Percentiles rank a stretch among this genome's conserved stretches.
Conservation (phyloP, 2,329 filamentous ascomycete genomes). For the Colletotrichum cordylinicola region DNA sequence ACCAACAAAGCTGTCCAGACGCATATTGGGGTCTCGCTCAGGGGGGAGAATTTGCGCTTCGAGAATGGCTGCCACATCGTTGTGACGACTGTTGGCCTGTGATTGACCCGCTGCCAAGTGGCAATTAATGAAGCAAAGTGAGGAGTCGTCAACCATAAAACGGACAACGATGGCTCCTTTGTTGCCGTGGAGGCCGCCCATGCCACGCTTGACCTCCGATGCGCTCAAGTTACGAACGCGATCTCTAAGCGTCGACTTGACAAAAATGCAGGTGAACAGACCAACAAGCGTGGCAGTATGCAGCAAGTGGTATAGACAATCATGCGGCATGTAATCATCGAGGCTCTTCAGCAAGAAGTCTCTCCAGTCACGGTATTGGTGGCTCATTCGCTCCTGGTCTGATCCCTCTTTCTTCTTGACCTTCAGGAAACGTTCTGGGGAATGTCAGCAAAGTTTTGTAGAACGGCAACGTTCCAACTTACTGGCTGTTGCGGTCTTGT, state of each 20-base stretch:
- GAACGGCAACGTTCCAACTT: conserved; percentile 33
- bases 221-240: conserved; percentile 80
- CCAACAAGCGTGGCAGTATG: conserved; percentile 92
- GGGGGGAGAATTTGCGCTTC: conserved; percentile 78
- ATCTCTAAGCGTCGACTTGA: conserved; percentile 78
- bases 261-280: conserved; percentile 94
- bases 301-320: conserved; percentile 82
- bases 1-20: conserved; percentile 81
- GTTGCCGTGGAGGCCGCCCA: conserved; percentile 95
- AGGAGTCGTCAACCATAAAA: conserved; percentile 93
- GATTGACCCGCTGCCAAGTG: conserved; percentile 94
- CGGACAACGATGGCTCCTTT: conserved; percentile 92
- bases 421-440: conserved; percentile 80
- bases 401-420: conserved; percentile 85
- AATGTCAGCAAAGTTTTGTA: neutral
- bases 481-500: conserved; percentile 97
- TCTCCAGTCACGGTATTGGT: conserved; percentile 96
- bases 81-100: conserved; percentile 89
- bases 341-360: conserved; percentile 85
- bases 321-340: conserved; percentile 80
- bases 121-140: conserved; percentile 95
- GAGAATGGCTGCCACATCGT: conserved; percentile 88
- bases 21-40: conserved; percentile 69
- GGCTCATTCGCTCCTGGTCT: conserved; percentile 91
- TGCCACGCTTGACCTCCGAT: conserved; percentile 91